phyloP scores from a whole-genome alignment of 75 land plant species.

The Sequoiadendron giganteum region DNA sequence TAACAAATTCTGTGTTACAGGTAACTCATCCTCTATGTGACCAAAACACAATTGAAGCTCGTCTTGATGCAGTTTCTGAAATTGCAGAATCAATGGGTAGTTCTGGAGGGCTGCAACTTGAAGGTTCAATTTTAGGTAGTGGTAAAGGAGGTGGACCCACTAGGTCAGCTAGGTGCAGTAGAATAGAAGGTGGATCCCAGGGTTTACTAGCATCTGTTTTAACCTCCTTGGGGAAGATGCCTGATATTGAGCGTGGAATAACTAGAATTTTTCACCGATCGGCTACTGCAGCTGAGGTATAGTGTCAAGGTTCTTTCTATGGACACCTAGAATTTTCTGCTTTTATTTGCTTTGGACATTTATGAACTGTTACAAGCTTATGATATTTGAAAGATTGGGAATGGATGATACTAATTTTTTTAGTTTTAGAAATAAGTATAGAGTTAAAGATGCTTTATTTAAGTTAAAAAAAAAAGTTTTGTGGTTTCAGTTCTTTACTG shows the following conservation, averaged over 20 bases:
- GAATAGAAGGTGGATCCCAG: slow-evolving; percentile 22
- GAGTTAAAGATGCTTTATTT: not conserved
- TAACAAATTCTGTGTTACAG: slow-evolving; percentile 31
- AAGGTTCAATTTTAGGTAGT: slow-evolving; percentile 33
- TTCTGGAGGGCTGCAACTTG: slow-evolving; percentile 18
- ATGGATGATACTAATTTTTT: not conserved
- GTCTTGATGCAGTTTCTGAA: slow-evolving; percentile 96
- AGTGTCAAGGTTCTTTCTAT: not conserved
- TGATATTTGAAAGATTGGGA: not conserved
- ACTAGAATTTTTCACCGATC: slow-evolving; percentile 89
- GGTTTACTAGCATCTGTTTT: slow-evolving; percentile 65
- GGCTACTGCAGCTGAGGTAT: slow-evolving; percentile 81
- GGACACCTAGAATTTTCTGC: not conserved
- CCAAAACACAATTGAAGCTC: slow-evolving; percentile 63
- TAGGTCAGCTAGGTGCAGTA: slow-evolving; percentile 28
- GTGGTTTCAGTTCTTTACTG: slow-evolving; percentile 73
- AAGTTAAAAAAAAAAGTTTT: not conserved
- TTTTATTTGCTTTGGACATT: not conserved
- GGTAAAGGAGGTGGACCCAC: slow-evolving; percentile 35
- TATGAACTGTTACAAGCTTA: not conserved
- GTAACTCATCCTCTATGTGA: slow-evolving; percentile 86
- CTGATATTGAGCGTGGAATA: slow-evolving; percentile 95
- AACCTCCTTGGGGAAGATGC: slow-evolving; percentile 55
- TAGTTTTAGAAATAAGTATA: not conserved
- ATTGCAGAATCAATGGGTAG: slow-evolving; percentile 73